Evolutionary conservation across 164 flowering plant species (phyloP).

Genomic region (Magnolia officinalis): DNA sequence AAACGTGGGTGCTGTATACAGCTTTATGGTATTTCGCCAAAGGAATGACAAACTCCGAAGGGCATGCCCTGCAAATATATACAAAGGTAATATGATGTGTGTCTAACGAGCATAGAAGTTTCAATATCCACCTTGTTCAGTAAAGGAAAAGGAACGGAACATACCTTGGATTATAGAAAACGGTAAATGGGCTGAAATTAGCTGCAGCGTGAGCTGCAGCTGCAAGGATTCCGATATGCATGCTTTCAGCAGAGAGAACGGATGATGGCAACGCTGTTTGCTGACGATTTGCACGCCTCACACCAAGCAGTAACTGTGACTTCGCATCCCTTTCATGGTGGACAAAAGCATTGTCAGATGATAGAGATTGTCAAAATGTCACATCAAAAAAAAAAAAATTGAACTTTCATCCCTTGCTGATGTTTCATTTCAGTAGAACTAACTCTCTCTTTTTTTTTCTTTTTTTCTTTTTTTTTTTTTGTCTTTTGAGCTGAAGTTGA

Average conservation of each 20-base stretch:
- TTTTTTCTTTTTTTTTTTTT: no score
- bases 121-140: neutral
- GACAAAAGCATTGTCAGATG: neutral
- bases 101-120: conserved; percentile 5
- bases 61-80: conserved; percentile 64
- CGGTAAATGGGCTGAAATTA: conserved; percentile 73
- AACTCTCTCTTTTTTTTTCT: neutral
- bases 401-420: neutral
- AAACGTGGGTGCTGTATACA: conserved; percentile 66
- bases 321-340: conserved; percentile 68
- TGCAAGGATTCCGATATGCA: conserved; percentile 99
- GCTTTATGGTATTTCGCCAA: conserved; percentile 66
- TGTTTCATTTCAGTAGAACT: neutral
- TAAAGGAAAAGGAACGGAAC: neutral
- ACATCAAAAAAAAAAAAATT: neutral
- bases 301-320: conserved; percentile 81
- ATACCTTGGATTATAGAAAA: conserved; percentile 95
- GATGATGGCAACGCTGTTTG: conserved; percentile 86
- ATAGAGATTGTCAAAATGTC: neutral
- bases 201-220: conserved; percentile 99
- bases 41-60: conserved; percentile 89
- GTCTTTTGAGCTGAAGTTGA: no score
- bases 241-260: conserved; percentile 94
- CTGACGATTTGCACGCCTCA: conserved; percentile 90
- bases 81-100: conserved; percentile 1